Base-by-base conservation (phyloP, 257 asterid species). In the Cynanchum wilfordii region DNA sequence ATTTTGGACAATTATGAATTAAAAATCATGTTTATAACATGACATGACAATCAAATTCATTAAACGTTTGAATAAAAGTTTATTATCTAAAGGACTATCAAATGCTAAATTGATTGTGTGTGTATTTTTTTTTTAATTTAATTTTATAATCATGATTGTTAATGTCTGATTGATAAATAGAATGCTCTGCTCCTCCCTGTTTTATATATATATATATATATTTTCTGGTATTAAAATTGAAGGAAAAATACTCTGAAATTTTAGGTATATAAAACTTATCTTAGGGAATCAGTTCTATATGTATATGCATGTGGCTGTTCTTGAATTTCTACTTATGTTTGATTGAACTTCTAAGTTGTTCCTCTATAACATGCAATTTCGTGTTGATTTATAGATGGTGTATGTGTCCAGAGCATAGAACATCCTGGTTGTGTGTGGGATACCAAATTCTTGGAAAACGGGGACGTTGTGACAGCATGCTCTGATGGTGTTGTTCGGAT, bases 361-460 rank as follows among this genome's bases (percentile, higher is more conserved):
- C 71, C 66, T 22, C 52, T 20, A 50, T 42, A 65, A 70, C 72
- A 40, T 81, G 81, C 66, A 45, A 75, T 73, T 47, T 54, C 69
- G 54, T 73, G 52, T 76, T 81, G 58, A 76, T 66, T 75, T 87
- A 85, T 84, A 95, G 99, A 92, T 90, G 99, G 99, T 71, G 85
- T 80, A 75, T 95, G 99, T 84, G 81, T 92, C 69, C 99, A 95
- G 81, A 92, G 88, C 84, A 87, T 95, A 81, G 98, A 90, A 78
- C 99, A 95, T 78, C 99, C 98, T 78, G 98, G 99, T 30, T 95
- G 98, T 79, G 97, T 95, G 64, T 95, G 99, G 99, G 99, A 95
- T 83, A 87, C 88, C 82, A 95, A 95, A 72, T 92, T 95, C 82
- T 75, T 95, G 86, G 96, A 82, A 81, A 95, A 86, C 82, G 97